Percentiles rank a stretch among this genome's conserved stretches.
Conservation (phyloP, 805 yeast genomes). For the Lipomyces lipofer region DNA sequence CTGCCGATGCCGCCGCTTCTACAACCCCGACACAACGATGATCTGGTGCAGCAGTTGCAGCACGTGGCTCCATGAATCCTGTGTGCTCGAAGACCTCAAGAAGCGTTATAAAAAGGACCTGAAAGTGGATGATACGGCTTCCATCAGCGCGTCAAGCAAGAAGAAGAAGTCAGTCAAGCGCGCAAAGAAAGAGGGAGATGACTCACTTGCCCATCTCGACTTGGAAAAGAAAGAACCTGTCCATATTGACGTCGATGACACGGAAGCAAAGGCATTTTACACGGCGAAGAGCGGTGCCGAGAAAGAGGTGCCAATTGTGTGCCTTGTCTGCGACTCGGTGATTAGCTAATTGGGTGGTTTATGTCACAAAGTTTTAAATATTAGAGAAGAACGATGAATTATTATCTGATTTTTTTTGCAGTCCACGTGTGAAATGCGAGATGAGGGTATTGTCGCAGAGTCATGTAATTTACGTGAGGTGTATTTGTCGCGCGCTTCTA, state of each 20-base stretch:
- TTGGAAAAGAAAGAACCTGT: constrained; percentile 6
- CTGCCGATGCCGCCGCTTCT: constrained; percentile 18
- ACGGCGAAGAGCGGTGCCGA: constrained; percentile 1
- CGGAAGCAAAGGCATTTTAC: constrained; percentile 14
- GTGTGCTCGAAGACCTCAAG: constrained; percentile 21
- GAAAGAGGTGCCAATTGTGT: constrained; percentile 13
- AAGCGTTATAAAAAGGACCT: constrained; percentile 15
- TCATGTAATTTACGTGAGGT: too few relatives aligned
- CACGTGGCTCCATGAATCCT: constrained; percentile 22
- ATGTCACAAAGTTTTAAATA: not conserved
- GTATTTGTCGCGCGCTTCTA: too few relatives aligned
- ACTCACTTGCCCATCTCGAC: too few relatives aligned
- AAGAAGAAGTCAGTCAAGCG: not conserved
- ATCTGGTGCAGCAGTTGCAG: constrained; percentile 21
- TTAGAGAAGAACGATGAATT: not conserved
- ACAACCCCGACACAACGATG: constrained; percentile 25
- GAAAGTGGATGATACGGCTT: too few relatives aligned
- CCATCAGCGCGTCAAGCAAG: not conserved
- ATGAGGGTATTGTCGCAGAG: not conserved
- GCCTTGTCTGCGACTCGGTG: constrained; percentile 1
- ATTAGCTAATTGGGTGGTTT: not conserved
- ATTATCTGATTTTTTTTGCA: not conserved
- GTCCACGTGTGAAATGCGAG: not conserved
- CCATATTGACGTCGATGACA: constrained; percentile 2
- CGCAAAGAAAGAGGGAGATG: not conserved